Base-by-base conservation (phyloP, 768 basidiomycete genomes). In the Tubosaeta sp. region DNA sequence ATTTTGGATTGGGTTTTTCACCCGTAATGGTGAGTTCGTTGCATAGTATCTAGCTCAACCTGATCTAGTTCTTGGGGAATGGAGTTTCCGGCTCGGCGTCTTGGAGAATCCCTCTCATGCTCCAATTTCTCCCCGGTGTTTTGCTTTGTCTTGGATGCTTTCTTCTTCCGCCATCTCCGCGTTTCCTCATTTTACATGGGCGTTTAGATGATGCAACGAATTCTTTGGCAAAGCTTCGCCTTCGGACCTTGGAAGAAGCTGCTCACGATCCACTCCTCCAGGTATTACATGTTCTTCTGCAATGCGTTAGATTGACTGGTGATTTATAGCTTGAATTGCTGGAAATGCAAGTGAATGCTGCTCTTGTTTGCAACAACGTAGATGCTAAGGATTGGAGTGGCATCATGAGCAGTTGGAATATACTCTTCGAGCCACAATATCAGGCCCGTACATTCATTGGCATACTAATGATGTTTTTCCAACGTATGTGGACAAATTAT, bases 1-100 rank as follows among this genome's bases (percentile, higher is more conserved):
- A 3, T 92, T 91, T 60, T 91, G 90, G 89, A 77, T 80, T 5
- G 90, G 89, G 0, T 92, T 86, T 61, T 61, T 80, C 41, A 91
- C 88, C 0, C 81, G 89, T 13, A 66, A 77, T 19, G 61, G 86
- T 87, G 60, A 33, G 81, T 69, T 4, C 14, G 10, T 33, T 35
- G 1, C 16, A 31, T n/a, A 14, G 27, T 46, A 41, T 39, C 13
- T 44, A n/a, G 22, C 19, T 22, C 17, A 1, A 26, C 33, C 44
- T 50, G 44, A 50, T 43, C 41, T 27, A 11, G 48, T 33, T 34
- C 26, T 13, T 6, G 5, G 38, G 34, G 26, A 22, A 37, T 12
- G 14, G 51, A 87, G 83, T 88, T n/a, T 61, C 73, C 0, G 75
- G 83, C 1, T 83, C 85, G 1, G 67, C 74, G 10, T 88, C 88